These are phyloP conservation scores for Daldinia eschscholtzii DNA, from an alignment of 2,329 filamentous ascomycete species.

Conservation along the genomic window DNA sequence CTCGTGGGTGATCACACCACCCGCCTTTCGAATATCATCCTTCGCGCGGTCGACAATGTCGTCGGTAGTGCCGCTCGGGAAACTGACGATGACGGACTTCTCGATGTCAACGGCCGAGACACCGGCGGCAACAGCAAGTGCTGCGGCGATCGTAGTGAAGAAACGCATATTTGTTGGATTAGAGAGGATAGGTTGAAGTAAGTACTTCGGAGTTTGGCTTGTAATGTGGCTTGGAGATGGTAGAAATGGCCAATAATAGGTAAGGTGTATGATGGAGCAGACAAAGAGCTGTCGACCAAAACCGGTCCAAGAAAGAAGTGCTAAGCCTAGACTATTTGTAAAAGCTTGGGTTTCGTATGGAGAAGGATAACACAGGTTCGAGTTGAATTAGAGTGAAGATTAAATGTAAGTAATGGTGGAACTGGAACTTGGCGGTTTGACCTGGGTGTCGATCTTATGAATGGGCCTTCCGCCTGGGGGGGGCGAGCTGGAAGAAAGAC, in stretches of 20 bases:
- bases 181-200: slow-evolving; percentile 12
- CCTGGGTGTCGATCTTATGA: slow-evolving; percentile 31
- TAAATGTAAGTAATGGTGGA: slow-evolving; percentile 28
- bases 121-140: slow-evolving; percentile 70
- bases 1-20: slow-evolving; percentile 83
- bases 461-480: slow-evolving; percentile 12
- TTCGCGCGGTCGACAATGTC: slow-evolving; percentile 78
- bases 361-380: slow-evolving; percentile 5
- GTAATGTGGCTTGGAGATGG: slow-evolving; percentile 15
- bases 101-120: slow-evolving; percentile 73
- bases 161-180: slow-evolving; percentile 70
- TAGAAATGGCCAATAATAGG: slow-evolving; percentile 8
- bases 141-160: slow-evolving; percentile 63
- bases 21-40: slow-evolving; percentile 75
- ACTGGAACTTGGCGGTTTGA: slow-evolving; percentile 41
- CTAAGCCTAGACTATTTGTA: slow-evolving; percentile 12
- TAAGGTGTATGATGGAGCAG: background rate
- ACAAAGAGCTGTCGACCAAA: slow-evolving; percentile 20
- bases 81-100: slow-evolving; percentile 84
- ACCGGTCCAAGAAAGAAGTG: slow-evolving; percentile 10
- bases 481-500: background rate
- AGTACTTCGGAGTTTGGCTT: slow-evolving; percentile 6
- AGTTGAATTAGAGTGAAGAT: slow-evolving; percentile 27
- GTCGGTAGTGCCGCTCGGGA: slow-evolving; percentile 76
- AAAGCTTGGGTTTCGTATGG: slow-evolving; percentile 21